phyloP scores from a whole-genome alignment of 106 monocot species.

The Dendrobium nobile region DNA sequence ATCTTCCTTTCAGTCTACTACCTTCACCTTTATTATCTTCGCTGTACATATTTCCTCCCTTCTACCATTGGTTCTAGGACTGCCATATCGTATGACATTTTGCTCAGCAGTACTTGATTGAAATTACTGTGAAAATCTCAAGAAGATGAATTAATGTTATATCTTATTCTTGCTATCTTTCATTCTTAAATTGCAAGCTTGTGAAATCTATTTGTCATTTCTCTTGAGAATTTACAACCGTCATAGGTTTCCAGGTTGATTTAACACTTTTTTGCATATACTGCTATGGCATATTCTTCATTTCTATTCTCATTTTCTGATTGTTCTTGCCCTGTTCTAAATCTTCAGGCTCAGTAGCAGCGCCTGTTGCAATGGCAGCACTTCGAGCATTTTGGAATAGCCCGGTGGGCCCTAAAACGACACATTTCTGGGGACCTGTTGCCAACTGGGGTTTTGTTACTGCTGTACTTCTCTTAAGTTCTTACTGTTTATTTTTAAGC shows the following conservation, averaged over 20 bases:
- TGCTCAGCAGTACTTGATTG: neutral
- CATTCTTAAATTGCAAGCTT: neutral
- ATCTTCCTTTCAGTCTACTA: too few relatives aligned
- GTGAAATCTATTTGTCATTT: too few relatives aligned
- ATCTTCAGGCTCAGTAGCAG: slow-evolving; percentile 1
- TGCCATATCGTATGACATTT: neutral
- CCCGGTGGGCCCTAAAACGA: slow-evolving; percentile 91
- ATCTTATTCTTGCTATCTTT: neutral
- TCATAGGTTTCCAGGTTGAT: neutral
- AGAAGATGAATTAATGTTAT: neutral
- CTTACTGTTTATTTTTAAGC: neutral
- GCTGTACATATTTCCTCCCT: too few relatives aligned
- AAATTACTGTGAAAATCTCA: neutral
- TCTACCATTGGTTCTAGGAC: too few relatives aligned
- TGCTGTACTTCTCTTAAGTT: slow-evolving; percentile 41
- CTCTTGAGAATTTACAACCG: too few relatives aligned
- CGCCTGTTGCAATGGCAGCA: slow-evolving; percentile 27
- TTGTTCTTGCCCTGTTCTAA: neutral
- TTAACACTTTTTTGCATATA: neutral
- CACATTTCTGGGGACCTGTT: slow-evolving; percentile 94
- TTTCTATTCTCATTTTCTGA: neutral
- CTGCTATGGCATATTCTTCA: neutral
- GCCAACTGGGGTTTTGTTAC: slow-evolving; percentile 93
- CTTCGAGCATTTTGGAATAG: slow-evolving; percentile 73
- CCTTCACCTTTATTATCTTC: too few relatives aligned